These are phyloP conservation scores for Wickerhamomyces pijperi DNA, from an alignment of 805 yeast genomes.

Conservation along the genomic window DNA sequence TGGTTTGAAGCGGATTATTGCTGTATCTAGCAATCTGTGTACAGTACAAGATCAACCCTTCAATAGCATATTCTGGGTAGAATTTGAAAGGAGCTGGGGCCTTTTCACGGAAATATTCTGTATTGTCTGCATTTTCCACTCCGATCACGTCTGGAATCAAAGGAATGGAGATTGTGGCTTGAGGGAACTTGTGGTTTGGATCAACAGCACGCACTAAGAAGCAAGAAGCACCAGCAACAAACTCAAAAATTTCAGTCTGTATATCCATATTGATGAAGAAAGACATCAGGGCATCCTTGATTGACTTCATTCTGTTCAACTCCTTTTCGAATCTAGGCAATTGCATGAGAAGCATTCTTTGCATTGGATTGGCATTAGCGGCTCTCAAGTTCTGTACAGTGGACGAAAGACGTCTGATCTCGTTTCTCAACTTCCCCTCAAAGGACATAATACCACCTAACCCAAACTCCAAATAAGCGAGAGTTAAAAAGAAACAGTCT, in stretches of 20 bases:
- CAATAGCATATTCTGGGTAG: conserved; percentile 78
- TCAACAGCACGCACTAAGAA: conserved; percentile 66
- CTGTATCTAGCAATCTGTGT: conserved; percentile 47
- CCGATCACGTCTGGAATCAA: conserved; percentile 47
- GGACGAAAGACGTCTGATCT: conserved; percentile 34
- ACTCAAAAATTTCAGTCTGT: conserved; percentile 64
- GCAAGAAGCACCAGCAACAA: conserved; percentile 62
- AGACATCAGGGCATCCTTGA: conserved; percentile 49
- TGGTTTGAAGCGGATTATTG: conserved; percentile 45
- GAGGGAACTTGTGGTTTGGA: conserved; percentile 57
- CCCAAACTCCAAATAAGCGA: conserved; percentile 80
- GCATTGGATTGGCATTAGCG: conserved; percentile 5
- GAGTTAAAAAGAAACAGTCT: conserved; percentile 73
- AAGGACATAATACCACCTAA: conserved; percentile 63
- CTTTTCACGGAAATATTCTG: conserved; percentile 52
- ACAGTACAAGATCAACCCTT: conserved; percentile 67
- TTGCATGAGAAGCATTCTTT: conserved; percentile 21
- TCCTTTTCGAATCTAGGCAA: conserved; percentile 38
- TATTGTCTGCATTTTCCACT: conserved; percentile 62
- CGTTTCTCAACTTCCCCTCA: conserved; percentile 43
- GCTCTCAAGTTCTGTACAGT: conserved; percentile 20
- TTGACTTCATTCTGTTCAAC: conserved; percentile 27
- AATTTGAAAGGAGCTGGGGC: conserved; percentile 72
- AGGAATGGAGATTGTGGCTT: conserved; percentile 38
- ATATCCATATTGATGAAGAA: conserved; percentile 45